Conservation (phyloP, 257 asterid genomes). For the Solanum gandarillasii region DNA sequence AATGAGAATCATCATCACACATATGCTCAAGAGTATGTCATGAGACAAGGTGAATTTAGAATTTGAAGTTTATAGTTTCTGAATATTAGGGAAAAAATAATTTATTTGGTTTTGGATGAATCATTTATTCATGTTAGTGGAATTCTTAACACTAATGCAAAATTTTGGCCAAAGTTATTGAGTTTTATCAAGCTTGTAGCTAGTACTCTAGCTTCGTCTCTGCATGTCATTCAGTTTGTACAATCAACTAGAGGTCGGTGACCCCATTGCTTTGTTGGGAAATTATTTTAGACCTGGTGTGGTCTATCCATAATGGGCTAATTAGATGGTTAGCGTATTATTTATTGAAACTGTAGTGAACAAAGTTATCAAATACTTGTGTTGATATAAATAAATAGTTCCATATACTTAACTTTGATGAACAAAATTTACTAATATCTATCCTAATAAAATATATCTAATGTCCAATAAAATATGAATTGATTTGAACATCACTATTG, state of each 20-base stretch:
- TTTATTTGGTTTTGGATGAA: background rate
- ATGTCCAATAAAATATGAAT: background rate
- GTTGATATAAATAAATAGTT: background rate
- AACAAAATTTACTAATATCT: background rate
- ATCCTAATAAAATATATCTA: background rate
- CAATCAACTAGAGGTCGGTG: background rate
- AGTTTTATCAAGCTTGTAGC: rapidly evolving
- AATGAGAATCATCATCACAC: background rate
- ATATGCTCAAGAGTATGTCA: background rate
- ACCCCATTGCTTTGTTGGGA: background rate
- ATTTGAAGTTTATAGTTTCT: background rate
- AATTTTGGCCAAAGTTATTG: rapidly evolving
- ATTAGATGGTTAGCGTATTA: rapidly evolving
- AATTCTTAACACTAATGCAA: background rate
- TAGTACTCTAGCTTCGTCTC: background rate
- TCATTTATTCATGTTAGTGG: background rate
- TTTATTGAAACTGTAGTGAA: background rate
- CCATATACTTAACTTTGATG: background rate
- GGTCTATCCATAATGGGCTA: background rate
- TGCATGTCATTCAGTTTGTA: too few relatives aligned
- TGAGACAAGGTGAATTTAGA: background rate
- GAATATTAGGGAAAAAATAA: rapidly evolving
- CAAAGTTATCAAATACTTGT: background rate
- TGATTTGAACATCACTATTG: background rate
- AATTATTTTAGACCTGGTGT: background rate